These are phyloP conservation scores for Yamadazyma jaroonii DNA, from an alignment of 1,139 yeast species.

Conservation along the genomic window DNA sequence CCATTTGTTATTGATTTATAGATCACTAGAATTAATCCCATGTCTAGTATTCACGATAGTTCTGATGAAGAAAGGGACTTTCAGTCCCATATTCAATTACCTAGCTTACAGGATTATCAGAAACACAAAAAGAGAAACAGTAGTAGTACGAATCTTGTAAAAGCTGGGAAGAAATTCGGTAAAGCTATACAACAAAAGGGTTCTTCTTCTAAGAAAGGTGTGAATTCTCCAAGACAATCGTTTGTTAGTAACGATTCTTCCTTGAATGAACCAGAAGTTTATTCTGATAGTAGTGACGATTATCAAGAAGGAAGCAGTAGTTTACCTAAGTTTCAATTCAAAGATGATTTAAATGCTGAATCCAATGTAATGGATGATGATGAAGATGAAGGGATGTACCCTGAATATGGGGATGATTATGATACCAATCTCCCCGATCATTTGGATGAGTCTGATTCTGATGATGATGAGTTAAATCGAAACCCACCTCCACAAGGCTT, in stretches of 20 bases:
- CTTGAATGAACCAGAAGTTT: conserved; percentile 15
- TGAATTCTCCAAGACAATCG: conserved; percentile 24
- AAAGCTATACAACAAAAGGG: conserved; percentile 13
- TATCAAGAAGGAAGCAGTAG: not conserved
- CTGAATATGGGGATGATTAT: conserved; percentile 6
- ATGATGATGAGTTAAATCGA: conserved; percentile 1
- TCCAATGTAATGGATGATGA: conserved; percentile 7
- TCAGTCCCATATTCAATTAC: conserved; percentile 14
- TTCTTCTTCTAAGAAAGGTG: conserved; percentile 3
- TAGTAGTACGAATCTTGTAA: conserved; percentile 16
- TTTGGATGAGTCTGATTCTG: conserved; percentile 7
- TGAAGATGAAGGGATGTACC: conserved; percentile 3
- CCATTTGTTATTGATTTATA: no score
- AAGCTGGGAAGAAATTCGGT: conserved; percentile 30
- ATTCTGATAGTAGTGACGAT: conserved; percentile 12
- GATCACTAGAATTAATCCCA: not conserved
- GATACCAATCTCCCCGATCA: conserved; percentile 4
- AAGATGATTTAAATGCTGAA: not conserved
- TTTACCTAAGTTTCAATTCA: conserved; percentile 10
- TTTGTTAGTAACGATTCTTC: conserved; percentile 26
- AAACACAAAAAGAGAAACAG: conserved; percentile 9
- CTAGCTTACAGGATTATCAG: conserved; percentile 11
- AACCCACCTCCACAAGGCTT: not conserved
- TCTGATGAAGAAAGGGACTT: conserved; percentile 17
- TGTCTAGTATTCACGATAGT: conserved; percentile 8